Percentiles rank a stretch among this genome's conserved stretches.
Conservation (phyloP, 495 filamentous ascomycete species). For the Penicillium salamii region DNA sequence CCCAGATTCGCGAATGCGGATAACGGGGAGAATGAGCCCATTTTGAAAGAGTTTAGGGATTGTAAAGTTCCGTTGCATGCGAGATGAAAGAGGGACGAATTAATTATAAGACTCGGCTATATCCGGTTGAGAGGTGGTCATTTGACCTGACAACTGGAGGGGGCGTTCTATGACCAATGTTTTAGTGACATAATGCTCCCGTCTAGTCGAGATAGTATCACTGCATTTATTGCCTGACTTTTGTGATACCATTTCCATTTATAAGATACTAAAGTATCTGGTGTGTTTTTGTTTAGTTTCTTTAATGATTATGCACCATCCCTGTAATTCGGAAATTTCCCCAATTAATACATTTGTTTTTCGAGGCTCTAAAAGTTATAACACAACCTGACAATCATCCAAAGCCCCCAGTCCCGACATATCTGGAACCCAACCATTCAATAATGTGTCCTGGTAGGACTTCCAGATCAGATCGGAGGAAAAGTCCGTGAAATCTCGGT, state of each 20-base stretch:
- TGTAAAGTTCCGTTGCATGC: too few species aligned
- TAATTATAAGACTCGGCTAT: neutral
- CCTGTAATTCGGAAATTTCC: too few species aligned
- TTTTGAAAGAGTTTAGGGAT: neutral
- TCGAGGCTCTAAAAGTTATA: neutral
- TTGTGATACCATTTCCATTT: too few species aligned
- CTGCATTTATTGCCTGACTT: neutral
- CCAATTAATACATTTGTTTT: too few species aligned
- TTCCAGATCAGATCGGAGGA: neutral
- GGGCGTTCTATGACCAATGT: neutral
- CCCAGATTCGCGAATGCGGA: neutral
- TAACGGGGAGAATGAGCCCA: neutral
- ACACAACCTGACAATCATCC: neutral
- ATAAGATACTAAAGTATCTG: too few species aligned
- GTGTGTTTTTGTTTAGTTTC: too few species aligned
- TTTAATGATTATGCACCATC: too few species aligned
- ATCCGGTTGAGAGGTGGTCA: neutral
- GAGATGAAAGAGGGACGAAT: neutral
- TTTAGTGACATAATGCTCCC: neutral
- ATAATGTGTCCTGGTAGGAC: neutral
- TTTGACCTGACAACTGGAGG: neutral
- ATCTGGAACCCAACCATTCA: neutral
- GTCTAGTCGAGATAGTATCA: neutral
- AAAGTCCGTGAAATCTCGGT: neutral
- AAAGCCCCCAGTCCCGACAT: neutral